These are phyloP conservation scores for Cladorrhinum sp. DNA, from an alignment of 2,329 filamentous ascomycete species.

Conservation along the genomic window DNA sequence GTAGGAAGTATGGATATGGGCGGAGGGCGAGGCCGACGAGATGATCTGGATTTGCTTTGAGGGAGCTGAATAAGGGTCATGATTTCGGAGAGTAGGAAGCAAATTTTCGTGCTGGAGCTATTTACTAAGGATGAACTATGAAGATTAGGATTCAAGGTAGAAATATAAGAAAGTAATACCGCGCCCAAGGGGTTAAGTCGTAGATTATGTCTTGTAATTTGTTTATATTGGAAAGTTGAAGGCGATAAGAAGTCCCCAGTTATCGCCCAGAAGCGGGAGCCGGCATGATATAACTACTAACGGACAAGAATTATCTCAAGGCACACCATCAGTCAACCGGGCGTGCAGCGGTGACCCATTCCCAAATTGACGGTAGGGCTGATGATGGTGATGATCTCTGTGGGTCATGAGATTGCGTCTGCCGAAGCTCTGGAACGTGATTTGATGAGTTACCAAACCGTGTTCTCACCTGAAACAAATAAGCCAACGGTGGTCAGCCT, in stretches of 20 bases:
- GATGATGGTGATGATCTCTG: not conserved
- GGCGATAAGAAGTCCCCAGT: no score
- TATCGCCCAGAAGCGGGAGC: no score
- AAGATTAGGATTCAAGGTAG: no score
- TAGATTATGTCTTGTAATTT: not conserved
- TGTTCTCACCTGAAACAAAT: constrained; percentile 10
- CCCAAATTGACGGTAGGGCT: not conserved
- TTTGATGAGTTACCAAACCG: not conserved
- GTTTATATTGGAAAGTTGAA: not conserved
- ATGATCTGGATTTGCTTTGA: not conserved
- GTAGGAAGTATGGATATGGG: not conserved
- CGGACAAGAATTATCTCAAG: not conserved
- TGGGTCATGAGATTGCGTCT: not conserved
- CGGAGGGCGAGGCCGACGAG: not conserved
- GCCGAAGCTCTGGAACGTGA: not conserved
- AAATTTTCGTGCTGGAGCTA: not conserved
- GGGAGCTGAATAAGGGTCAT: not conserved
- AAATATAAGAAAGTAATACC: no score
- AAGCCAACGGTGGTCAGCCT: not conserved
- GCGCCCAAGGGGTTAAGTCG: not conserved
- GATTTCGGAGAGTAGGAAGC: not conserved
- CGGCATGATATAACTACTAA: no score
- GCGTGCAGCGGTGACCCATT: not conserved
- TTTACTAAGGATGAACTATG: no score
- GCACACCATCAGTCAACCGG: not conserved